Base-by-base conservation (phyloP, 1,284 basidiomycete species). In the Apiotrichum brassicae region DNA sequence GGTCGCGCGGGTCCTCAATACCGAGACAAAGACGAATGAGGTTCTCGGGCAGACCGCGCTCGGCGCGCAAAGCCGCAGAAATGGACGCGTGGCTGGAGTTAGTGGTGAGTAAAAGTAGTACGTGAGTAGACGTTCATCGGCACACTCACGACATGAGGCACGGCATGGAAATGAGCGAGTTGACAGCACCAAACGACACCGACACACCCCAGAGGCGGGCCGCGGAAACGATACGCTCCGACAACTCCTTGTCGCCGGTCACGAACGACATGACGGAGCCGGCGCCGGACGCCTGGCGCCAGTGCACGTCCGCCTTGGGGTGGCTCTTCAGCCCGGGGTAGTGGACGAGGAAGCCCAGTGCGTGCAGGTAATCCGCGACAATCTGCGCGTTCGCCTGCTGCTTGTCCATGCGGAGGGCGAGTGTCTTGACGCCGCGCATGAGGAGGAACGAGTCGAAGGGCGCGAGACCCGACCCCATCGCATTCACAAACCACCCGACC, bases 121-220 rank as follows among this genome's bases (percentile, higher is more conserved):
- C n/a, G 11, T 30, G 11, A 14, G 9, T 14, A 11, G 11, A 9
- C 11, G 28, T 14, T 30, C 28, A 14, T 3, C 28, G 14, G 9
- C 7, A 11, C 62, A 82, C 90, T 75, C 73, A 94, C 91, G 91
- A 95, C 95, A 99, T 98, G 61, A 93, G 84, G 73, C 95, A 98
- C 38, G 95, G 95, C 95, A 99, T 98, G 62, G 89, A 93, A 75
- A 98, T 98, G 68, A 99, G 75, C 66, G 87, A 91, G 78, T 99
- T 98, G 61, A 99, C 93, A 60, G 90, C 93, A 26, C 95, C 95
- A 70, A 99, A 98, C 63, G 88, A 92, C 62, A 98, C 95, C 57
- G 86, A 91, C 66, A 99, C 97, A 28, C 94, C 91, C 93, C 94
- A 98, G 26, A 99, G 76, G 43, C 90, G 80, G 9, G 94, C 88